These are phyloP conservation scores for Drechmeria coniospora DNA, from an alignment of 2,329 filamentous ascomycete genomes.

Conservation along the genomic window DNA sequence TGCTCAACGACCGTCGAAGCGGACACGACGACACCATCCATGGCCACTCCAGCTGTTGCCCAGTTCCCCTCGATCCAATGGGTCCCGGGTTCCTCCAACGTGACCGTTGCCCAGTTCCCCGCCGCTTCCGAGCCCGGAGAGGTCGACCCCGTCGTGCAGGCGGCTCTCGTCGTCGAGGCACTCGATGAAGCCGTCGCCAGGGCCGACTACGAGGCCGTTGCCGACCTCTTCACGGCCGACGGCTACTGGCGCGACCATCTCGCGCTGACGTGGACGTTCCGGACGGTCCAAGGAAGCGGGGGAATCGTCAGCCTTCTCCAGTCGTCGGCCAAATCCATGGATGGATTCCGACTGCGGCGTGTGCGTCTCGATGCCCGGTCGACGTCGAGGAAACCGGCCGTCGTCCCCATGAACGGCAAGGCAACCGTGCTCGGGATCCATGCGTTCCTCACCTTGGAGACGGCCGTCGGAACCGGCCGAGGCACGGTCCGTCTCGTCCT, in stretches of 20 bases:
- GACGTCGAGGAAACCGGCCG: constrained; percentile 25
- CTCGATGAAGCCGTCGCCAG: constrained; percentile 25
- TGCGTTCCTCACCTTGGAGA: constrained; percentile 40
- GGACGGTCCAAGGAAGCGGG: constrained; percentile 28
- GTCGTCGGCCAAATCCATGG: constrained; percentile 12
- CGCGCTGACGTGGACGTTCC: constrained; percentile 39
- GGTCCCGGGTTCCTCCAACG: constrained; percentile 42
- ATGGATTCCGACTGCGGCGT: constrained; percentile 24
- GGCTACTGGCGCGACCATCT: constrained; percentile 46
- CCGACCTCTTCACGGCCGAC: constrained; percentile 24
- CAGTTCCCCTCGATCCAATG: too few relatives aligned
- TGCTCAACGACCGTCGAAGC: too few relatives aligned
- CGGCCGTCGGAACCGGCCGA: constrained; percentile 34
- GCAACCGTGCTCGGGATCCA: constrained; percentile 36
- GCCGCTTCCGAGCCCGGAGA: constrained; percentile 11
- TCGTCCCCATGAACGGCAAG: constrained; percentile 30
- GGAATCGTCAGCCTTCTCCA: constrained; percentile 25
- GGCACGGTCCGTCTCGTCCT: constrained; percentile 39
- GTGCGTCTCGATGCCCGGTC: constrained; percentile 31
- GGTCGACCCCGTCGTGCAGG: constrained; percentile 21
- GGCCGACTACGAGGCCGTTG: constrained; percentile 17
- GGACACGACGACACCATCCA: too few relatives aligned
- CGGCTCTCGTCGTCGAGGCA: constrained; percentile 18
- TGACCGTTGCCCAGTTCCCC: constrained; percentile 28
- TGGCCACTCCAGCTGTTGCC: too few relatives aligned